Conservation (phyloP, 176 grass and related monocot species). For the Elymus sibiricus region DNA sequence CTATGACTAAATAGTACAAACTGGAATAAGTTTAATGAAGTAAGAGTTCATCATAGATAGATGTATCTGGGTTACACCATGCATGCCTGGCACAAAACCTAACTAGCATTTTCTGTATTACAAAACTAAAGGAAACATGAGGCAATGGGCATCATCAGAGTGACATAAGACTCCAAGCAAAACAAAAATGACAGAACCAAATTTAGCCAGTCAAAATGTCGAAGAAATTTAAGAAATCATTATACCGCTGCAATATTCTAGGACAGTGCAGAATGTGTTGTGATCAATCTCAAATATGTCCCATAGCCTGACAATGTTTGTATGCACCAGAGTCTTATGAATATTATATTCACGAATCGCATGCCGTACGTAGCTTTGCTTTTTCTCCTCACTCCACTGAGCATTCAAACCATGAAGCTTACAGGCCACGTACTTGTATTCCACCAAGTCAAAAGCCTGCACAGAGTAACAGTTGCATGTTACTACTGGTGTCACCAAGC, state of each 20-base stretch:
- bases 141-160: background rate
- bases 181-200: background rate
- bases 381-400: conserved; percentile 99
- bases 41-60: background rate
- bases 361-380: conserved; percentile 97
- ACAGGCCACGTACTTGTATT: conserved; percentile 94
- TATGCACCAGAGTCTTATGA: conserved; percentile 98
- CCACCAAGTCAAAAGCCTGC: conserved; percentile 99
- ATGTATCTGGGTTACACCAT: conserved; percentile 1
- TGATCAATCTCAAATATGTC: conserved; percentile 99
- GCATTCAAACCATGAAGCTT: conserved; percentile 97
- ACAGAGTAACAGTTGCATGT: conserved; percentile 27
- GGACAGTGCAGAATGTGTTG: conserved; percentile 96
- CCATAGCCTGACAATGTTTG: conserved; percentile 95
- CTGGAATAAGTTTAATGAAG: background rate
- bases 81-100: background rate
- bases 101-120: conserved; percentile 1
- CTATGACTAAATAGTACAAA: background rate
- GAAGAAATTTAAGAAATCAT: conserved; percentile 13
- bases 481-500: conserved; percentile 5
- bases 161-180: background rate
- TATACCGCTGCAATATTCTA: conserved; percentile 98
- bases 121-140: background rate
- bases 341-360: conserved; percentile 99
- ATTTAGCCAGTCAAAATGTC: conserved; percentile 1